Conservation (phyloP, 768 basidiomycete species). For the Dacryopinax spathularia region DNA sequence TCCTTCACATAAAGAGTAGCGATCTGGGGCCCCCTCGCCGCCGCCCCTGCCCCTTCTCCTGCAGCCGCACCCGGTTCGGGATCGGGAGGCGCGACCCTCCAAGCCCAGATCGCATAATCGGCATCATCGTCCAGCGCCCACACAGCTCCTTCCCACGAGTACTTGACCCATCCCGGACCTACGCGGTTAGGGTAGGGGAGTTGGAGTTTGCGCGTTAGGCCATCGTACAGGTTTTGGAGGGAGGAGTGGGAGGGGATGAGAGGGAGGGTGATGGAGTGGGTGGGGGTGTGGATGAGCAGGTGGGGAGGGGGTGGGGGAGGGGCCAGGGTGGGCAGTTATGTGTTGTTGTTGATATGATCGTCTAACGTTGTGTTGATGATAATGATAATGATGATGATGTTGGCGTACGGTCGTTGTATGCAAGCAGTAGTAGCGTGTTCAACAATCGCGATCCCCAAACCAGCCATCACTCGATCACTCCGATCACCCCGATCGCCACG, state of each 20-base stretch:
- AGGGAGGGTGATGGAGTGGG: conserved; percentile 1
- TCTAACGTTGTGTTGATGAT: not conserved
- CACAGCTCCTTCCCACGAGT: conserved; percentile 59
- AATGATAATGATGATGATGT: too few relatives aligned
- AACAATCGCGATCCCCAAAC: too few relatives aligned
- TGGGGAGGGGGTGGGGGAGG: not conserved
- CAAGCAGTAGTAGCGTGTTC: too few relatives aligned
- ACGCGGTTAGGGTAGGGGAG: conserved; percentile 40
- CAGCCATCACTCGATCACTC: too few relatives aligned
- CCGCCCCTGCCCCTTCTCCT: not conserved
- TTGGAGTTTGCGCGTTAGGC: conserved; percentile 51
- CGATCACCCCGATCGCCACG: too few relatives aligned
- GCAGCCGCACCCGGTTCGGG: not conserved
- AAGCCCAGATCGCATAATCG: conserved; percentile 76
- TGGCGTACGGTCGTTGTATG: too few relatives aligned
- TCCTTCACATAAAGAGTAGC: conserved; percentile 22
- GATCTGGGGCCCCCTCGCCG: conserved; percentile 12
- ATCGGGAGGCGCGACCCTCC: conserved; percentile 38
- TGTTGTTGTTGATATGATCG: not conserved
- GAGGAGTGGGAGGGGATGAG: conserved; percentile 32
- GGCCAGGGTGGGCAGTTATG: not conserved
- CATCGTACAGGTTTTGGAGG: conserved; percentile 48
- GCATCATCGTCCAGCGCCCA: conserved; percentile 89
- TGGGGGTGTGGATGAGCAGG: not conserved
- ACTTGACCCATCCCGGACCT: conserved; percentile 72